Conservation (phyloP, 106 monocot genomes). For the Chionographis japonica region DNA sequence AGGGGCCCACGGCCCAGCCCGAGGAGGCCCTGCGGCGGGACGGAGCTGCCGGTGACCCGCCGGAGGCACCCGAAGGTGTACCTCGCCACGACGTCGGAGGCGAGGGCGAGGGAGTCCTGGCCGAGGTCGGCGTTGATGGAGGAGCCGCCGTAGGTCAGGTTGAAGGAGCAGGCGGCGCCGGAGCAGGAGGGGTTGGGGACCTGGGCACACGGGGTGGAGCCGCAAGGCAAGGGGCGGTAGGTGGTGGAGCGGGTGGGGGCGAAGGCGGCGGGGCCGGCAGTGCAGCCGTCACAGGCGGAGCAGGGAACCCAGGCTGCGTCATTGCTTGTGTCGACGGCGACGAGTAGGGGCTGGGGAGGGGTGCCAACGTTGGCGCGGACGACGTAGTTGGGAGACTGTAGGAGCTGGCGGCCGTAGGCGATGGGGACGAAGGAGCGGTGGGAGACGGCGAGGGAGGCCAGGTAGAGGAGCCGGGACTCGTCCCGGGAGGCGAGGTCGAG, state of each 20-base stretch:
- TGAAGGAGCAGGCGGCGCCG: conserved; percentile 45
- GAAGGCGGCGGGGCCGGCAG: conserved; percentile 13
- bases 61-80: conserved; percentile 60
- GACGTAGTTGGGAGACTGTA: conserved; percentile 37
- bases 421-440: conserved; percentile 20
- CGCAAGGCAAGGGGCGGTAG: conserved; percentile 39
- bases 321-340: conserved; percentile 68
- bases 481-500: conserved; percentile 22
- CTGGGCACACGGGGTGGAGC: conserved; percentile 34
- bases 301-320: conserved; percentile 72
- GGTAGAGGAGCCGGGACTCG: conserved; percentile 26
- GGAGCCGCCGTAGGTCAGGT: conserved; percentile 63
- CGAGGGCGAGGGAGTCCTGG: conserved; percentile 60
- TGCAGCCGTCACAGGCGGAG: conserved; percentile 44
- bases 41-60: conserved; percentile 26
- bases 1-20: conserved; percentile 74
- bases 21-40: conserved; percentile 86
- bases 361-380: conserved; percentile 25
- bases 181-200: conserved; percentile 35
- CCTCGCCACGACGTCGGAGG: conserved; percentile 25
- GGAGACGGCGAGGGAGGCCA: conserved; percentile 11
- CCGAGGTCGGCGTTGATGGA: conserved; percentile 42
- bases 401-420: conserved; percentile 32
- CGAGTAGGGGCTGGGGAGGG: conserved; percentile 38
- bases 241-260: conserved; percentile 27